A percentile compares a stretch with the other conserved stretches of the same genome.
phyloP scores from a whole-genome alignment of 139 green algal species.

The Tetradesmus obliquus region DNA sequence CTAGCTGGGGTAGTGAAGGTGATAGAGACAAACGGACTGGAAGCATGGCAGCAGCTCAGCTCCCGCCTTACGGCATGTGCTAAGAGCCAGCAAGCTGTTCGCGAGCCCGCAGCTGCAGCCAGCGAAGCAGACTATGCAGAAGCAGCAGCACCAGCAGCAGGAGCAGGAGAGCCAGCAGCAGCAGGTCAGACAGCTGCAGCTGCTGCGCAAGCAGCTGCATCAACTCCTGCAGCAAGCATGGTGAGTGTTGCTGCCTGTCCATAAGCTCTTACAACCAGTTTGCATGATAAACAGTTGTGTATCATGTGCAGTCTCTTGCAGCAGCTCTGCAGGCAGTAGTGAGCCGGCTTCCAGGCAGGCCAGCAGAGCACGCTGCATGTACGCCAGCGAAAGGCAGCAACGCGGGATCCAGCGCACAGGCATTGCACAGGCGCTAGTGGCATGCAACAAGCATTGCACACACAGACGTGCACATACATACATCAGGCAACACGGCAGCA shows the following conservation, averaged over 20 bases:
- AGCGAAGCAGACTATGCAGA: neutral
- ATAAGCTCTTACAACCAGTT: neutral
- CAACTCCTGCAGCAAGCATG: neutral
- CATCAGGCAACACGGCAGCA: too few species aligned
- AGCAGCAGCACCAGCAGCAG: neutral
- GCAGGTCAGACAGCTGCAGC: slow-evolving; percentile 5
- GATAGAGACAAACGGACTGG: neutral
- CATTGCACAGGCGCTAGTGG: too few species aligned
- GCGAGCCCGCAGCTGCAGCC: neutral
- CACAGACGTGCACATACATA: too few species aligned
- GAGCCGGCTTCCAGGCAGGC: neutral
- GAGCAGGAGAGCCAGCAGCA: slow-evolving; percentile 1
- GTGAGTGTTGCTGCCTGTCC: neutral
- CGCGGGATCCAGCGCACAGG: too few species aligned
- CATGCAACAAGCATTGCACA: too few species aligned
- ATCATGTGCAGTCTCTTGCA: neutral
- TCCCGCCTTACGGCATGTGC: neutral
- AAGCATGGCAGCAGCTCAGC: slow-evolving; percentile 23
- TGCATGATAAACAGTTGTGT: neutral
- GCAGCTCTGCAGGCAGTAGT: neutral
- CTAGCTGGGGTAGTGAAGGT: neutral
- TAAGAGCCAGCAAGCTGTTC: neutral
- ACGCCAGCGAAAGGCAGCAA: too few species aligned
- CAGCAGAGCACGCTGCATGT: too few species aligned
- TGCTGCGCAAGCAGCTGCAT: neutral